Evolutionary conservation across 148 eudicot species (phyloP).

Genomic region (Persicaria maculosa): DNA sequence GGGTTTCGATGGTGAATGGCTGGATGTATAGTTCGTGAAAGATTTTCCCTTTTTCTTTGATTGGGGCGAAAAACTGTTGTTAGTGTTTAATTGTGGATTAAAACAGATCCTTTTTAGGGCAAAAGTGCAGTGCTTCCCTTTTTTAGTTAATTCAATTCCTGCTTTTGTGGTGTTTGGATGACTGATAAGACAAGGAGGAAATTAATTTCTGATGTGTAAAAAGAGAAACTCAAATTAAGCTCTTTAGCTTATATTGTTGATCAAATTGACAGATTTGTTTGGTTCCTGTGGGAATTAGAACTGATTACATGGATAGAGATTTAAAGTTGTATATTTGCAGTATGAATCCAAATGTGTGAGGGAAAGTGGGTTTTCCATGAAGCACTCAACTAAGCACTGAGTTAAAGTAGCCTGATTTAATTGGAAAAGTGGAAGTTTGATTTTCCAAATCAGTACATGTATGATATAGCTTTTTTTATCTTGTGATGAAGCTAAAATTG

Average conservation of each 20-base stretch:
- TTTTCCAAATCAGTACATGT: not conserved
- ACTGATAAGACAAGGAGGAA: slow-evolving; percentile 4
- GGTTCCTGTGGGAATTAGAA: not conserved
- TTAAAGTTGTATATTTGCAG: not conserved
- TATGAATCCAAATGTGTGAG: not conserved
- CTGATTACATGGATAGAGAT: not conserved
- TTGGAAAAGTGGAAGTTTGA: not conserved
- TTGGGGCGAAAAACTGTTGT: not conserved
- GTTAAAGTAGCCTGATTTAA: not conserved
- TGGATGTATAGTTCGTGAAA: not conserved
- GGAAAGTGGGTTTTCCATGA: not conserved
- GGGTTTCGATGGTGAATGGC: not conserved
- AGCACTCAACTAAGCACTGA: not conserved
- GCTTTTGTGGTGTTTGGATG: not conserved
- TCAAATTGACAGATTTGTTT: slow-evolving; percentile 2
- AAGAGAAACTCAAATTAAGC: not conserved
- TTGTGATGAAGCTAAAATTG: not conserved
- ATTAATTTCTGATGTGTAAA: not conserved
- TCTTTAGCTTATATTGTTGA: not conserved
- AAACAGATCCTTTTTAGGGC: not conserved
- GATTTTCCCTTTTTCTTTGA: not conserved
- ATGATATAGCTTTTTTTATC: not conserved
- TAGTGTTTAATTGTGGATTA: not conserved
- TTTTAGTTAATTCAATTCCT: not conserved
- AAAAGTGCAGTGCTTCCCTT: not conserved